Conservation (phyloP, 148 eudicot species). For the Cornus suecica region DNA sequence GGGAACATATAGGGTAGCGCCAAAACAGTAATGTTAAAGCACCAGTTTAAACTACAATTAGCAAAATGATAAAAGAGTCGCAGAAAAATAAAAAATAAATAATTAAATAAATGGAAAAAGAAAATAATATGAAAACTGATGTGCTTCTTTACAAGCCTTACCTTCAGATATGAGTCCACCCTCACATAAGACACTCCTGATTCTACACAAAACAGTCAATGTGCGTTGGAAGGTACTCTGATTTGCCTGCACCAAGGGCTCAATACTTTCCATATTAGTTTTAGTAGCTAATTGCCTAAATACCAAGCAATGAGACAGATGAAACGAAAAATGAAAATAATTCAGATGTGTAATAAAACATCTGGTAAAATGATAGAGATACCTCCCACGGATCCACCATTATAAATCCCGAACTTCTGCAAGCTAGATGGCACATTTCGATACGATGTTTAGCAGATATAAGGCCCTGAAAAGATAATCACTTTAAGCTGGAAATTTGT, state of each 20-base stretch:
- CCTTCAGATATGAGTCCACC: constrained; percentile 46
- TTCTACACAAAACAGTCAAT: constrained; percentile 75
- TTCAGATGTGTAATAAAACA: not conserved
- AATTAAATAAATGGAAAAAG: not conserved
- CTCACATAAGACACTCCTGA: constrained; percentile 42
- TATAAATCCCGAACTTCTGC: constrained; percentile 71
- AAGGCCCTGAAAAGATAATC: constrained; percentile 52
- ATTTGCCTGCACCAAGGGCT: constrained; percentile 52
- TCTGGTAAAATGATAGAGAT: constrained; percentile 7
- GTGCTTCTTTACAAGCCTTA: constrained; percentile 18
- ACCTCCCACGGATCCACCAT: constrained; percentile 99
- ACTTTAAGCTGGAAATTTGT: not conserved
- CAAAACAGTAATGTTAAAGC: not conserved
- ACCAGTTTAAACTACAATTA: not conserved
- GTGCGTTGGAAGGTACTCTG: constrained; percentile 75
- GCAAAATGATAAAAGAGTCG: constrained; percentile 1
- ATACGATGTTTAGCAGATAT: constrained; percentile 77
- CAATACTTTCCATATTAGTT: not conserved
- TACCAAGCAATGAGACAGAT: not conserved
- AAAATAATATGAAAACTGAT: not conserved
- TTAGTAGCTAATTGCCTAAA: not conserved
- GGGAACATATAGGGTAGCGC: too few relatives aligned
- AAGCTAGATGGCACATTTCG: constrained; percentile 79
- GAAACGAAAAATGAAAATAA: not conserved
- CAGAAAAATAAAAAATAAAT: not conserved